Evolutionary conservation across 345 rosid species (phyloP).

Genomic region (Trapa bicornis): DNA sequence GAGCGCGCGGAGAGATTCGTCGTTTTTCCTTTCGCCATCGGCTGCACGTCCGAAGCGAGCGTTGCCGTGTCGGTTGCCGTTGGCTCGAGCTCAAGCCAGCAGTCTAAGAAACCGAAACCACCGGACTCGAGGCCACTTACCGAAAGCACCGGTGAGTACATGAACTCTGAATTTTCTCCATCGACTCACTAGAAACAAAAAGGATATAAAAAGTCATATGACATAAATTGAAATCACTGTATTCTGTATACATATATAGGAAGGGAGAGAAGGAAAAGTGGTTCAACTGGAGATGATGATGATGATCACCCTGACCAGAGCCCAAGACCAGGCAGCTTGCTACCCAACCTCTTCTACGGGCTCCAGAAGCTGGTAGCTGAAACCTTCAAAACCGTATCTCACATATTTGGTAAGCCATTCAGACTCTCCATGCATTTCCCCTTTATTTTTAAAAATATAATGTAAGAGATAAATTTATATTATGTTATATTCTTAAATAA

Average conservation of each 20-base stretch:
- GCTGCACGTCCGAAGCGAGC: slow-evolving; percentile 18
- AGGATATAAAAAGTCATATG: too few species aligned
- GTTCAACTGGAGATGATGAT: not conserved
- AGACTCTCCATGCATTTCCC: not conserved
- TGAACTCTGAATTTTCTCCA: not conserved
- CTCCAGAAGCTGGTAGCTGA: slow-evolving; percentile 10
- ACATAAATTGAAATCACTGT: too few species aligned
- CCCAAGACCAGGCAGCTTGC: slow-evolving; percentile 6
- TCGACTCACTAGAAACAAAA: too few species aligned
- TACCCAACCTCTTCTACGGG: slow-evolving; percentile 9
- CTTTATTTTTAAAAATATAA: too few species aligned
- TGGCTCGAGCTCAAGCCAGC: not conserved
- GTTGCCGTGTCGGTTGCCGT: slow-evolving; percentile 14
- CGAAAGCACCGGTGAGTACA: slow-evolving; percentile 5
- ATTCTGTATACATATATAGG: not conserved
- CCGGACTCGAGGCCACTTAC: not conserved
- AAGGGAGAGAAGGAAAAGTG: not conserved
- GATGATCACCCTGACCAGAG: not conserved
- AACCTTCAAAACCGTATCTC: slow-evolving; percentile 14
- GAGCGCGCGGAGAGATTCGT: slow-evolving; percentile 13
- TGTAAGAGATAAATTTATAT: too few species aligned
- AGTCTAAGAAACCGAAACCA: slow-evolving; percentile 6
- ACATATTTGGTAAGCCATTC: slow-evolving; percentile 15
- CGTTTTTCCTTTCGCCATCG: slow-evolving; percentile 16
- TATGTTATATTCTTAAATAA: too few species aligned